Conservation (phyloP, 192 early-diverging fungal species). For the Spinellus fusiger region DNA sequence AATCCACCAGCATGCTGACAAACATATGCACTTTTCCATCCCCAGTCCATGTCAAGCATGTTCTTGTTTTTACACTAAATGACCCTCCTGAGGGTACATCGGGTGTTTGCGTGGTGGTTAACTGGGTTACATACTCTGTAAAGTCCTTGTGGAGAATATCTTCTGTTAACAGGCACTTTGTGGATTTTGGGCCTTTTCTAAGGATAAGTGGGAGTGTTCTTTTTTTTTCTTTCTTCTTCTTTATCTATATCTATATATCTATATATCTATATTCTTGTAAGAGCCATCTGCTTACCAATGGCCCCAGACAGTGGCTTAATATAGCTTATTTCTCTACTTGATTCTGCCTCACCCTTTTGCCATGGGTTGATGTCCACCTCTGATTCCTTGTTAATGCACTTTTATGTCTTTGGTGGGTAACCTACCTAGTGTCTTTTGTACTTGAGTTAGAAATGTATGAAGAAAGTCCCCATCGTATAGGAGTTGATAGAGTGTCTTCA, state of each 20-base stretch:
- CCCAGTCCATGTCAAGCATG: constrained; percentile 46
- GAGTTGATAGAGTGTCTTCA: neutral
- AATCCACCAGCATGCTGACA: constrained; percentile 43
- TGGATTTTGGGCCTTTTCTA: constrained; percentile 24
- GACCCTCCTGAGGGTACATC: constrained; percentile 52
- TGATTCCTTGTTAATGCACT: no score
- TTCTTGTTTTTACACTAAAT: constrained; percentile 45
- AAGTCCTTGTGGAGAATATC: constrained; percentile 40
- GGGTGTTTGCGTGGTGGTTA: constrained; percentile 49
- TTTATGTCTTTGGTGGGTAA: no score
- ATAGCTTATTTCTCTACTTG: constrained; percentile 20
- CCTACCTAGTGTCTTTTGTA: constrained; percentile 3
- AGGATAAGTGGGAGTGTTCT: neutral
- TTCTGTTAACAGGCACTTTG: constrained; percentile 46
- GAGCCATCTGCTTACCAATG: constrained; percentile 15
- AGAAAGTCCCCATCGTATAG: neutral
- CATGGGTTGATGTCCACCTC: no score
- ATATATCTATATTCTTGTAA: neutral
- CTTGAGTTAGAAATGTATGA: neutral
- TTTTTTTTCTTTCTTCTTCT: constrained; percentile 7
- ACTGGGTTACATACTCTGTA: constrained; percentile 38
- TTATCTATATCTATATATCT: no score
- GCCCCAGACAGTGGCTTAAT: constrained; percentile 29
- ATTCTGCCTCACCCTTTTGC: neutral
- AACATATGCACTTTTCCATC: constrained; percentile 30